phyloP scores from a whole-genome alignment of 176 grass and related monocot species.

The Lolium perenne region DNA sequence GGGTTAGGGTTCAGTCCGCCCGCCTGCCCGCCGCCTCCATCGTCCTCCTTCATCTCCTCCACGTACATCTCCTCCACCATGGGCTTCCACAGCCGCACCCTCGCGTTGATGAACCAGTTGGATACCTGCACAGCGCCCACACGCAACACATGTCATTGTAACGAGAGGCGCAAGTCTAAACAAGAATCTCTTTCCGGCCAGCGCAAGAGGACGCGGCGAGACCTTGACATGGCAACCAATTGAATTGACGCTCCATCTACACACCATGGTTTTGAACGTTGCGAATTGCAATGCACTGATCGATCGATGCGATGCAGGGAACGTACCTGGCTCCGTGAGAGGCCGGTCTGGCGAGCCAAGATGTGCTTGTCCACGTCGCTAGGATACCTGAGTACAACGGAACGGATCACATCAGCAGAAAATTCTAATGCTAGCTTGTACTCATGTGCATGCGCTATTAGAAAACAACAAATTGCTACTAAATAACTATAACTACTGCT shows the following conservation, averaged over 20 bases:
- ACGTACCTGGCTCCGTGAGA: slow-evolving; percentile 89
- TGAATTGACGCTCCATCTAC: slow-evolving; percentile 45
- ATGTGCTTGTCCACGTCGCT: slow-evolving; percentile 98
- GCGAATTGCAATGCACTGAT: too few species aligned
- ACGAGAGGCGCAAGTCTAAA: slow-evolving; percentile 12
- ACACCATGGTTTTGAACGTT: too few species aligned
- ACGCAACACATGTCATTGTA: slow-evolving; percentile 17
- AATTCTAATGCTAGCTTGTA: not conserved
- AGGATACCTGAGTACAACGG: slow-evolving; percentile 66
- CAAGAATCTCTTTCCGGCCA: slow-evolving; percentile 35
- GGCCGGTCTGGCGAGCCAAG: slow-evolving; percentile 87
- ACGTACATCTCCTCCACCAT: slow-evolving; percentile 99
- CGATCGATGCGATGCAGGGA: not conserved
- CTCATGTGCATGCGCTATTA: not conserved
- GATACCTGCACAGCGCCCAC: slow-evolving; percentile 55
- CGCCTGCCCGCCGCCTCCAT: not conserved
- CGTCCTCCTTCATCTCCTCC: slow-evolving; percentile 79
- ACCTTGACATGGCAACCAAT: slow-evolving; percentile 59
- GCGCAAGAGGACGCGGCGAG: slow-evolving; percentile 43
- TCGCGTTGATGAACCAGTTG: slow-evolving; percentile 91
- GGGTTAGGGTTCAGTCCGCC: slow-evolving; percentile 51
- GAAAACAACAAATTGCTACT: not conserved
- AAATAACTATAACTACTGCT: not conserved
- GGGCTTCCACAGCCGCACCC: slow-evolving; percentile 90
- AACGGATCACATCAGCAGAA: slow-evolving; percentile 17